Base-by-base conservation (phyloP, 2,329 filamentous ascomycete species). In the Ceratocystis papillata region DNA sequence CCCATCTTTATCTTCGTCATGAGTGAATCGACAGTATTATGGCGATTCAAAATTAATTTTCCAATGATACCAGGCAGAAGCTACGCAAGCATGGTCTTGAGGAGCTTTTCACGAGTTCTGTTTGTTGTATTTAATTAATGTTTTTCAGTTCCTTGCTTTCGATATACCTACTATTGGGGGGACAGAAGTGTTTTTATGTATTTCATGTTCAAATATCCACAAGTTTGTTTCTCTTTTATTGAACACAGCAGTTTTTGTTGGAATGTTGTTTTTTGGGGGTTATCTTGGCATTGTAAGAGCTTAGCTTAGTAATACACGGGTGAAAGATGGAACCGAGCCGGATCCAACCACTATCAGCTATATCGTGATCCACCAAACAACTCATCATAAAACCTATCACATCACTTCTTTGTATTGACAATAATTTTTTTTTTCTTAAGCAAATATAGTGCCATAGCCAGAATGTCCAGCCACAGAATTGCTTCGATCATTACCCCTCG, bases 41-140 rank as follows among this genome's bases (percentile, higher is more conserved):
- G 17, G 17, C 12, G 12, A 37, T 37, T 59, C 30, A 37, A 28
- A 59, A 15, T 1, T 59, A 37, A 59, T 37, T 37, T 37, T 37
- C 17, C 33, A n/a, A 30, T 37, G 55, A 37, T 59, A 59, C 28
- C 28, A 59, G n/a, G 55, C 55, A 59, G 33, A 7, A 59, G 55
- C 55, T 53, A 53, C 10, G 17, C 28, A n/a, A 28, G 53, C 41
- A 15, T 22, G n/a, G n/a, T 44, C 15, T 55, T 48, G 20, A 12
- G 28, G 20, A 17, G 46, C 37, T 63, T 62, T 44, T 8, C 25
- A 46, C 22, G 41, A 28, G 15, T 62, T 28, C 22, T 45, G 10
- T 63, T 50, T 17, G n/a, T 53, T 50, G 12, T 63, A 10, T 45
- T 63, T 20, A 37, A 12, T 28, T 63, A 25, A 48, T 22, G 5